phyloP scores from a whole-genome alignment of 768 basidiomycete genomes.

The Holtermanniella nyarrowii region DNA sequence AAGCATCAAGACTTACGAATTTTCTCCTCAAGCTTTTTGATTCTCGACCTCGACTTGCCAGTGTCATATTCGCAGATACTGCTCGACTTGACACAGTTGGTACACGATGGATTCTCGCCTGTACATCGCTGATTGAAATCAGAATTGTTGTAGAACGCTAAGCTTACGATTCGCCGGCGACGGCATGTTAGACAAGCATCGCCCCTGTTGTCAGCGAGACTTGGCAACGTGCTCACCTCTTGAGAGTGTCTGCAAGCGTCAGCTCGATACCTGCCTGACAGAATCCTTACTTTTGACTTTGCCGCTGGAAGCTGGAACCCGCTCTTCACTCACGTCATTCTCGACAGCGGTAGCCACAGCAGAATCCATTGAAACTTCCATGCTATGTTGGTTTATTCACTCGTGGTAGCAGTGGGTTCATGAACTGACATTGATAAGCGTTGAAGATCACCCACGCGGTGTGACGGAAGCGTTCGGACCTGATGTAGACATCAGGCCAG shows the following conservation, averaged over 20 bases:
- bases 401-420: no score
- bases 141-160: not conserved
- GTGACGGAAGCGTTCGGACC: no score
- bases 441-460: no score
- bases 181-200: slow-evolving; percentile 35
- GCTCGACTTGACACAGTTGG: slow-evolving; percentile 24
- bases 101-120: slow-evolving; percentile 24
- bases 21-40: slow-evolving; percentile 34
- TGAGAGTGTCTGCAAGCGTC: not conserved
- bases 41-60: slow-evolving; percentile 29
- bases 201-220: slow-evolving; percentile 8
- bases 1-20: slow-evolving; percentile 7
- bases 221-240: not conserved
- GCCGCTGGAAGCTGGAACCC: no score
- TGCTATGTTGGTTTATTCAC: no score
- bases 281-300: no score
- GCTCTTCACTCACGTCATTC: no score
- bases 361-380: no score
- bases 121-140: slow-evolving; percentile 21
- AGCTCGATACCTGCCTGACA: no score
- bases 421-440: no score
- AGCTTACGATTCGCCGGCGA: slow-evolving; percentile 21
- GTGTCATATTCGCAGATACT: slow-evolving; percentile 30
- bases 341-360: no score
- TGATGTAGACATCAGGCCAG: no score